Conservation (phyloP, 805 yeast genomes). For the Starmerella ratchasimensis region DNA sequence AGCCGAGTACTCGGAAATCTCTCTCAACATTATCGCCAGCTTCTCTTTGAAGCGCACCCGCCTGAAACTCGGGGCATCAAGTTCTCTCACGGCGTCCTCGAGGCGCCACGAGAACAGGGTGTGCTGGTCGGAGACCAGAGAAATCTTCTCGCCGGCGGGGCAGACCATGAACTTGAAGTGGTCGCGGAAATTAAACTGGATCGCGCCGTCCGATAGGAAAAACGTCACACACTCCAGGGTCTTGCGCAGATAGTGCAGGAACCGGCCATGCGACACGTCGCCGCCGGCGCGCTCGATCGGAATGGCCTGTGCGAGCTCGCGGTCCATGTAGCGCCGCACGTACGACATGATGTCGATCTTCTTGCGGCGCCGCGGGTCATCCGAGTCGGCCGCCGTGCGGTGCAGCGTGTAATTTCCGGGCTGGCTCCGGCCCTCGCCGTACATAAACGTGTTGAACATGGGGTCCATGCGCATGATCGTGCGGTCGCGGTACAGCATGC, state of each 20-base stretch:
- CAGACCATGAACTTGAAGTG: constrained; percentile 80
- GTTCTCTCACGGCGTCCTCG: constrained; percentile 10
- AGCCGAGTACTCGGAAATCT: constrained; percentile 7
- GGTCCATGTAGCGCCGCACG: constrained; percentile 84
- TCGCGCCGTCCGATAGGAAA: constrained; percentile 79
- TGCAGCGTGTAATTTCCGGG: constrained; percentile 19
- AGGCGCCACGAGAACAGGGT: constrained; percentile 15
- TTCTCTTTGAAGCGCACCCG: constrained; percentile 9
- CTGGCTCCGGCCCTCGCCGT: constrained; percentile 41
- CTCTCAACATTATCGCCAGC: constrained; percentile 9
- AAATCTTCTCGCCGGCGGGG: constrained; percentile 58
- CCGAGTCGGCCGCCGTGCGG: constrained; percentile 32
- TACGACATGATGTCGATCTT: constrained; percentile 73
- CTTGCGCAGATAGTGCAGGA: constrained; percentile 71
- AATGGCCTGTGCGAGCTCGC: constrained; percentile 53
- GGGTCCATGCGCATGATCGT: constrained; percentile 60
- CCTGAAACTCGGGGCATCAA: constrained; percentile 13
- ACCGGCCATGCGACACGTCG: constrained; percentile 30
- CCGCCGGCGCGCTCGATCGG: constrained; percentile 41
- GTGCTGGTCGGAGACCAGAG: constrained; percentile 43
- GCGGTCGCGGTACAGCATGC: constrained; percentile 77
- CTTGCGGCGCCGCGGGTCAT: constrained; percentile 30
- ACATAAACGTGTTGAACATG: constrained; percentile 39
- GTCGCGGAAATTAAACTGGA: constrained; percentile 90
- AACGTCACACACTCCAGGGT: constrained; percentile 75